Conservation (phyloP, 208 protist genomes). For the Trypanosoma cruzi region DNA sequence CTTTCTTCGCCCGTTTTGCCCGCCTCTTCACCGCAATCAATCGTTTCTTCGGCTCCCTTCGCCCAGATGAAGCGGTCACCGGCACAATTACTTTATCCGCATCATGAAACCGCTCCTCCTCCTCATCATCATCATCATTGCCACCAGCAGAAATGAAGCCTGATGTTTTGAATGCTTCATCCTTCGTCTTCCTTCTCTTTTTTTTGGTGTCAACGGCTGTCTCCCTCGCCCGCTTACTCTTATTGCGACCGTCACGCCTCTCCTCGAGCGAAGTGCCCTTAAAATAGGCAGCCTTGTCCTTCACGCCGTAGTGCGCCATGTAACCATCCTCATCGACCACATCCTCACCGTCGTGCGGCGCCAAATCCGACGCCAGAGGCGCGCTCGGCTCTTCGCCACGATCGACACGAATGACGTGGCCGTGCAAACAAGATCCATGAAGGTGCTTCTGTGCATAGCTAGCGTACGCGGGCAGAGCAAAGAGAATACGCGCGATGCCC, state of each 20-base stretch:
- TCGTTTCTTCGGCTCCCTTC: constrained; percentile 9
- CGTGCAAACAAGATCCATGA: constrained; percentile 81
- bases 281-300: constrained; percentile 79
- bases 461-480: constrained; percentile 83
- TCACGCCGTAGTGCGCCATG: constrained; percentile 73
- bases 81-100: constrained; percentile 41
- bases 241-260: constrained; percentile 10
- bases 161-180: constrained; percentile 1
- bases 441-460: constrained; percentile 79
- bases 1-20: constrained; percentile 26
- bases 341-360: constrained; percentile 41
- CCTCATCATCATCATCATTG: constrained; percentile 51
- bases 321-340: constrained; percentile 80
- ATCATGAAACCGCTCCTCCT: constrained; percentile 78
- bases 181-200: constrained; percentile 23
- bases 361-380: constrained; percentile 51
- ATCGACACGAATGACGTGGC: constrained; percentile 83
- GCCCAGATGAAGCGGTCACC: neutral
- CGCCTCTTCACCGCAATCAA: neutral
- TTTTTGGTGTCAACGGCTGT: constrained; percentile 8
- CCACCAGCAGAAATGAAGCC: constrained; percentile 9
- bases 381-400: constrained; percentile 81
- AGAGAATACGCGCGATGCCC: constrained; percentile 77
- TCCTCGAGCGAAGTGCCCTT: constrained; percentile 78
- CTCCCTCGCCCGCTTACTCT: constrained; percentile 27